Base-by-base conservation (phyloP, 139 green algal genomes). In the Yamagishiella unicocca region DNA sequence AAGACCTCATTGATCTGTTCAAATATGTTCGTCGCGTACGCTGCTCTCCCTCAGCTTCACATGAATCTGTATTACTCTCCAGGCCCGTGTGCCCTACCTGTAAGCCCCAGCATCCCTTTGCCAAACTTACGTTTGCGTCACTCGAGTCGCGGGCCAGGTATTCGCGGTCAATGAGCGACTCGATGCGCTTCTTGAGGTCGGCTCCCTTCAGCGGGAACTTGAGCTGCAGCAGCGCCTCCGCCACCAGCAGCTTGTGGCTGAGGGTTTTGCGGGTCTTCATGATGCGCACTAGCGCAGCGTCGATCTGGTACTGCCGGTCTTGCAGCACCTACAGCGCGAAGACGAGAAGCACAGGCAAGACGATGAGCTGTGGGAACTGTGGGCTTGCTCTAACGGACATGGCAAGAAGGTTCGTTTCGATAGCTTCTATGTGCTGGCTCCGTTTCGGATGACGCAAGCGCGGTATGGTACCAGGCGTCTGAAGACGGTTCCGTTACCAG, bases 251-350 rank as follows among this genome's bases (percentile, higher is more conserved):
- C 91, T 96, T 97, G 94, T 99, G 98, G 43, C 81, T 91, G 29
- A 99, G 93, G 61, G 93, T 94, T 89, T 99, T 99, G 68, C 98
- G 93, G 64, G 95, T 98, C 94, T 99, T 99, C 98, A 99, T 99
- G 80, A 99, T 96, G n/a, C 97, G 95, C 78, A 99, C 97, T 21
- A 99, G 96, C 24, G 97, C 97, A 0, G 98, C 98, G 89, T 99
- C 98, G 72, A 99, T 98, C 93, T 98, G 95, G 87, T 98, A 96
- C 90, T 98, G 95, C 31, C 97, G 90, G 90, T 98, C 96, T 67
- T 98, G 94, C 43, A 98, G 87, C 19, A 98, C 96, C 83, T 97
- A 93, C 54, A 42, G n/a, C 6, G 58, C 58, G 22, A 22, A n/a
- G 58, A 67, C 6, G 58, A 35, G 58, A 40, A 75, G 9, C 90